phyloP scores from a whole-genome alignment of 371 early-diverging fungal species.

The Rhizopus sp. region DNA sequence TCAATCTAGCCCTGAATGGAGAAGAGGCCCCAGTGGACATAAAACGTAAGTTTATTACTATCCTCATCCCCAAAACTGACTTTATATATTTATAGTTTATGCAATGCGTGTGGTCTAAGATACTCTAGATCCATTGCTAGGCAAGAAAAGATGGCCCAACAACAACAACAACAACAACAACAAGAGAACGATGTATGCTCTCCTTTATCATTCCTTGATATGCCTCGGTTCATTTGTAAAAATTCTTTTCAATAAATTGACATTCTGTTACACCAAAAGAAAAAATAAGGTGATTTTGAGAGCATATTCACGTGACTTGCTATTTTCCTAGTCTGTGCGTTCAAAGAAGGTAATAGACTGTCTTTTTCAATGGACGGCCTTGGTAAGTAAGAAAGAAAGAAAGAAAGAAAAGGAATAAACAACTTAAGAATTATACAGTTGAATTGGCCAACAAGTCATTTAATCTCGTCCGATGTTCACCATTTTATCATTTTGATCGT shows the following conservation, averaged over 20 bases:
- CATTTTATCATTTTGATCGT: not conserved
- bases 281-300: no score
- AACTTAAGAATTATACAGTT: not conserved
- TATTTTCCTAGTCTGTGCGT: no score
- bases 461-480: not conserved
- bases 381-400: not conserved
- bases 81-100: slow-evolving; percentile 30
- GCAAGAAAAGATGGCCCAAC: slow-evolving; percentile 28
- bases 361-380: not conserved
- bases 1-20: slow-evolving; percentile 51
- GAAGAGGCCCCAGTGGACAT: slow-evolving; percentile 51
- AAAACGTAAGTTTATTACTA: slow-evolving; percentile 38
- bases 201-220: no score
- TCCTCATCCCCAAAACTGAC: not conserved
- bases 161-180: not conserved
- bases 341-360: no score
- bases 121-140: slow-evolving; percentile 48
- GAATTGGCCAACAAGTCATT: slow-evolving; percentile 3
- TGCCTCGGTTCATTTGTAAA: no score
- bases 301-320: no score
- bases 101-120: slow-evolving; percentile 52
- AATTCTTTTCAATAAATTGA: no score
- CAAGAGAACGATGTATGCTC: no score
- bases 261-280: no score
- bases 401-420: not conserved